Base-by-base conservation (phyloP, 176 grass and related monocot species). In the Ampelocalamus luodianensis region DNA sequence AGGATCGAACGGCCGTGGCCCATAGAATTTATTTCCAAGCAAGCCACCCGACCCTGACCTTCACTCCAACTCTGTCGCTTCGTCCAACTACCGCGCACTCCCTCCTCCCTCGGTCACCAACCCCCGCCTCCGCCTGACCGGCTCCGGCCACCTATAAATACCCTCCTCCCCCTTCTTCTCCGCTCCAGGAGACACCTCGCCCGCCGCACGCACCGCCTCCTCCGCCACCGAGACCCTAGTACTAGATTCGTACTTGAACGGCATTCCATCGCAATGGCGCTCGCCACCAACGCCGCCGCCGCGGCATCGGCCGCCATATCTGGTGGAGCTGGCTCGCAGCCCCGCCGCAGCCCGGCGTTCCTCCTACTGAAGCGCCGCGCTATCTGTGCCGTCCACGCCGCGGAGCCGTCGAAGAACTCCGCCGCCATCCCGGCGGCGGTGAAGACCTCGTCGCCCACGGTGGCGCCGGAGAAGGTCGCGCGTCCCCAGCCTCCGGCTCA, bases 81-180 rank as follows among this genome's bases (percentile, higher is more conserved):
- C 86, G 12, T 67, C 84, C 84, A 91, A 79, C 89, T 1, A 84
- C 89, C 73, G 58, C 85, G 51, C 43, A 0, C 50, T 14, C 13
- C 3, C 38, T 7, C 27, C 18, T 16, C 83, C 26, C 71, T 16
- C 17, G 5, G 68, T 22, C 85, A 85, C 89, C 89, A 88, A 91
- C 86, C 82, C 49, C 89, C 68, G 5, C 74, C 62, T 38, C 61
- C 10, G 29, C 77, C 74, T 5, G 27, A 76, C n/a, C 60, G 15
- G 51, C 65, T 58, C 84, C 77, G 77, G 85, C 49, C 78, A 68
- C 45, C 76, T 91, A 91, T 91, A 91, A 91, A 80, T 58, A 68
- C 1, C 37, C 68, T 73, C 60, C 51, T 8, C 29, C 68, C 37
- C 27, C 7, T 64, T 39, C 23, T 27, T 0, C 3, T 39, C 11